These are phyloP conservation scores for Chlamydomonas sp. DNA, from an alignment of 139 green algal genomes.

Conservation along the genomic window DNA sequence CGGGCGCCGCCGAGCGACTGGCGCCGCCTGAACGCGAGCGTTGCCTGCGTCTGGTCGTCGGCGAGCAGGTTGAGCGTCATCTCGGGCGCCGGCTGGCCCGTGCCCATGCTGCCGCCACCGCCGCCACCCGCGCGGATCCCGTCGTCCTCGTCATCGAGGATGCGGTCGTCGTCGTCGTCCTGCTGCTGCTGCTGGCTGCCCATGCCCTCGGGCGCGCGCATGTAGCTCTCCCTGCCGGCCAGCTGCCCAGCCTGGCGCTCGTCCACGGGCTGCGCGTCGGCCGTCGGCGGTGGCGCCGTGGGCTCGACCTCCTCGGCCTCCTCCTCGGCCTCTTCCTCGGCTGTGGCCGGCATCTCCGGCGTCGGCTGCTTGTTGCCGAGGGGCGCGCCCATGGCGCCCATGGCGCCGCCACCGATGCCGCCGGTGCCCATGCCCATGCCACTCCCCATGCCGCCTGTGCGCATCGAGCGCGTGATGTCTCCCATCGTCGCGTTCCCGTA, in stretches of 20 bases:
- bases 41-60: conserved; percentile 20
- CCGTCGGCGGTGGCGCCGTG: too few relatives aligned
- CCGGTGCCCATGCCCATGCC: background rate
- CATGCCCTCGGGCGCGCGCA: too few relatives aligned
- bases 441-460: background rate
- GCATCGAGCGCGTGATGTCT: conserved; percentile 23
- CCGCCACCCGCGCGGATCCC: background rate
- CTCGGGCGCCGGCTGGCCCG: conserved; percentile 19
- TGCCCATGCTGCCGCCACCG: conserved; percentile 15
- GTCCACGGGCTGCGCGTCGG: too few relatives aligned
- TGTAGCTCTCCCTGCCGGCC: too few relatives aligned
- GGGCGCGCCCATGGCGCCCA: background rate
- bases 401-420: background rate
- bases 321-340: too few relatives aligned
- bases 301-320: too few relatives aligned
- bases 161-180: background rate
- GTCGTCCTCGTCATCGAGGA: background rate
- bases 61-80: conserved; percentile 33
- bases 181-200: background rate
- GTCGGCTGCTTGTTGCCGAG: too few relatives aligned
- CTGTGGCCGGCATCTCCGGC: too few relatives aligned
- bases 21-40: too few relatives aligned
- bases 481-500: conserved; percentile 44
- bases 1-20: background rate
- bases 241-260: too few relatives aligned